Evolutionary conservation across 2,329 filamentous ascomycete species (phyloP).

Genomic region (Fusarium oligoseptatum): DNA sequence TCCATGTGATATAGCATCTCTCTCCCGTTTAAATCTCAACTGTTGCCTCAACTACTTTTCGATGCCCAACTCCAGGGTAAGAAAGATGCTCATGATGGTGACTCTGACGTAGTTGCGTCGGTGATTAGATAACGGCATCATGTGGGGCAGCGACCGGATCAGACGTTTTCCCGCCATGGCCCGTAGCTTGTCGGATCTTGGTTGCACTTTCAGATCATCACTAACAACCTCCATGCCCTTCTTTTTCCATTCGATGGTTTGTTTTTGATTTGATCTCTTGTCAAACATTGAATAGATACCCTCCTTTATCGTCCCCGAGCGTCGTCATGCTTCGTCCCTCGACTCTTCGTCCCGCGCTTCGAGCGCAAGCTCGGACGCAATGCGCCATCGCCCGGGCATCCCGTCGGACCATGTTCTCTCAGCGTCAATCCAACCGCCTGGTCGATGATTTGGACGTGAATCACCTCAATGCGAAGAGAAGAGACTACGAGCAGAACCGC

Average conservation of each 20-base stretch:
- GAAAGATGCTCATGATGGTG: constrained; percentile 18
- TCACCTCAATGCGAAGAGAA: constrained; percentile 60
- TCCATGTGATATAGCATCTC: not conserved
- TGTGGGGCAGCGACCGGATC: constrained; percentile 26
- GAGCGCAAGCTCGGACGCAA: constrained; percentile 40
- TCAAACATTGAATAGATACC: constrained; percentile 4
- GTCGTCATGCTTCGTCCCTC: constrained; percentile 49
- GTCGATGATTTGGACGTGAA: constrained; percentile 65
- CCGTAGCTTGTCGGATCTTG: constrained; percentile 19
- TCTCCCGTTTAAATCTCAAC: not conserved
- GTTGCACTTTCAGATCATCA: constrained; percentile 17
- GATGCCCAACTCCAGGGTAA: constrained; percentile 28
- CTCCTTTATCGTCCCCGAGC: constrained; percentile 12
- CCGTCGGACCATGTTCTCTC: constrained; percentile 49
- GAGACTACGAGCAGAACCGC: constrained; percentile 65
- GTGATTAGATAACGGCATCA: constrained; percentile 7
- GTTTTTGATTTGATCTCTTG: not conserved
- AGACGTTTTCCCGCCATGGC: constrained; percentile 36
- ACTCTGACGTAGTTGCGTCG: constrained; percentile 32
- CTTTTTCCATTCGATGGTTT: constrained; percentile 15
- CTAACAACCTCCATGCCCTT: not conserved
- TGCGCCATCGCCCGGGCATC: constrained; percentile 38
- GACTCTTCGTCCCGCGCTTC: constrained; percentile 49
- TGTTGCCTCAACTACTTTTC: not conserved
- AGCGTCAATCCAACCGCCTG: constrained; percentile 50